Evolutionary conservation across 306 rosid species (phyloP).

Genomic region (Styphnolobium japonicum): DNA sequence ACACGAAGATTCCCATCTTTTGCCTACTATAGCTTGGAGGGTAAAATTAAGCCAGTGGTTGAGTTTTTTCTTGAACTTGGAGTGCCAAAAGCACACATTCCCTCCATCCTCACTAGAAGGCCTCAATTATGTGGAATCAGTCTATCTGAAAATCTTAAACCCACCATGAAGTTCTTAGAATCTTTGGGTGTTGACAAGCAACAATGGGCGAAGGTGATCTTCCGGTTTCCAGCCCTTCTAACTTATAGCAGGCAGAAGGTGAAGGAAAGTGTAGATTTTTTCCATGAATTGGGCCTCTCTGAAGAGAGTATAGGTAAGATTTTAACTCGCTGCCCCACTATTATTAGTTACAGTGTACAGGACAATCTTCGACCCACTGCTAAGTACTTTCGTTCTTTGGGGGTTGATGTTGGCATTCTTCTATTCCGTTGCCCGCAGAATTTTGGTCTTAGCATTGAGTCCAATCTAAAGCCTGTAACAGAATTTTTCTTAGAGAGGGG

Average conservation of each 20-base stretch:
- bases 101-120: conserved; percentile 66
- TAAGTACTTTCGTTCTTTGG: conserved; percentile 66
- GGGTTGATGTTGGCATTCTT: conserved; percentile 79
- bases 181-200: conserved; percentile 79
- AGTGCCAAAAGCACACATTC: conserved; percentile 66
- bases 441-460: conserved; percentile 84
- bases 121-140: conserved; percentile 96
- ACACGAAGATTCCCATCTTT: conserved; percentile 65
- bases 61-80: conserved; percentile 93
- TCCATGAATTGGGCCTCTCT: conserved; percentile 69
- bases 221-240: conserved; percentile 79
- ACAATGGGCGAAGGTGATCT: conserved; percentile 89
- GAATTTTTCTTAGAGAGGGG: conserved; percentile 74
- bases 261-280: conserved; percentile 54
- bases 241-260: conserved; percentile 83
- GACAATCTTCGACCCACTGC: conserved; percentile 87
- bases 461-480: conserved; percentile 75
- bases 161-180: conserved; percentile 82
- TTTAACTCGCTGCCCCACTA: conserved; percentile 76
- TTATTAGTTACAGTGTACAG: conserved; percentile 77
- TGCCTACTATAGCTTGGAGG: conserved; percentile 84
- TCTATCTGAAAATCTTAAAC: conserved; percentile 75
- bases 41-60: conserved; percentile 83
- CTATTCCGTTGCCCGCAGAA: conserved; percentile 62
- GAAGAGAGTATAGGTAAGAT: conserved; percentile 71